Evolutionary conservation across 441 rosid genomes (phyloP), one percentile per base, ranked within the genome.

Genomic region (Jatropha multifida): DNA sequence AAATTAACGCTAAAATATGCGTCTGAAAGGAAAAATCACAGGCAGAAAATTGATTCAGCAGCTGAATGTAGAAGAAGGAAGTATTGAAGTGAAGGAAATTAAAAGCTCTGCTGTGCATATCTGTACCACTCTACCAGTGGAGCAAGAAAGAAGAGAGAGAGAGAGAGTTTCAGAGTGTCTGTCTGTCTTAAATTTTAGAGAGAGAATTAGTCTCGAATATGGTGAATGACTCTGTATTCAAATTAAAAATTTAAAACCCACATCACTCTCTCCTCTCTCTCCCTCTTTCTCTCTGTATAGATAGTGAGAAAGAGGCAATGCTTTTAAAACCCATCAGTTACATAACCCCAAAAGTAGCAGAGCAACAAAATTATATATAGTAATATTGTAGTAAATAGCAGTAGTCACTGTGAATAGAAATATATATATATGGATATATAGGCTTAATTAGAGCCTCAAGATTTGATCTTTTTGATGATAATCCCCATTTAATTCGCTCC

Each of bases 401-500:
- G 23, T 12, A 17, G 8, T 7, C 7, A 4, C 59, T 55, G n/a
- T 20, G 6, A 14, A 7, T 2, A 54, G 20, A 44, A 44, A 44
- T 7, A 44, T 6, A 44, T 44, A 44, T 44, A 44, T 44, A 7
- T 44, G 0, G 0, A 54, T 1, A 54, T 6, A 54, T 2, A 52
- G n/a, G 49, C 64, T 77, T 79, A 74, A 79, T 84, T 77, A 48
- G 56, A 58, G 80, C 72, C 79, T 44, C 79, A 51, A 67, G 70
- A 74, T 59, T 71, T 77, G 13, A 70, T 78, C 60, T 44, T 26
- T 46, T 48, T 73, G 26, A 49, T 59, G 51, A 73, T 55, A 69
- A 77, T 71, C 66, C 64, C 88, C 86, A 78, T 59, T 10, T 78
- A 74, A 83, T 85, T 84, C 72, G 15, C 86, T 82, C 82, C n/a